Evolutionary conservation across 768 basidiomycete genomes (phyloP), one percentile per base, ranked within the genome.

Genomic region (Mycena polygramma): DNA sequence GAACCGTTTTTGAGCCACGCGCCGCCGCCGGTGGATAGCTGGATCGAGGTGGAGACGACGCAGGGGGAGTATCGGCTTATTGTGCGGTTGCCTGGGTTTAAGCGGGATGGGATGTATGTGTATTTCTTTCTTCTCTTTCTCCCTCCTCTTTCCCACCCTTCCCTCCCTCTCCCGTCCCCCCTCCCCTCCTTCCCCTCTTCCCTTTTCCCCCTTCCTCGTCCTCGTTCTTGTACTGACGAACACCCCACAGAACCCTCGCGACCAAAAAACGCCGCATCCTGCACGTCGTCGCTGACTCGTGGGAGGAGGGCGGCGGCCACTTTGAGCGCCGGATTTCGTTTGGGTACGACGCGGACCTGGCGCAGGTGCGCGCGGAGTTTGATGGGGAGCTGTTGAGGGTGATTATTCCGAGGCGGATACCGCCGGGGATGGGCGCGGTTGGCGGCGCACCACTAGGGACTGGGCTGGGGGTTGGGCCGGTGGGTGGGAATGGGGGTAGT

Each of bases 251-350:
- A 74, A 93, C 91, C 4, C 82, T 93, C 41, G 88, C 92, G 9
- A 91, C 90, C 10, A 87, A 90, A 75, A 84, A 87, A 66, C 84
- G 88, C 57, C 86, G 90, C 24, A 88, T 93, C 66, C 74, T 93
- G 52, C 92, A 93, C 71, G 83, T 93, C 66, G 90, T 92, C 19
- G 92, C 92, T 9, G 91, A 93, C 78, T 87, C 88, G 20, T 93
- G 92, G 92, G 90, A 89, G 37, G 85, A 84, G 43, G 89, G 89
- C 36, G 92, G 92, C 79, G 84, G 91, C 53, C 92, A 93, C 74
- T 93, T 93, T 76, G 92, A 93, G 77, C 88, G 91, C 13, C 89
- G 92, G 20, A 89, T 93, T 5, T 87, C 89, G 19, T 93, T 93
- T 75, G 92, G 91, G 43, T 90, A 91, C 77, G 92, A 93, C 71